These are phyloP conservation scores for Gossypium trilobum DNA, from an alignment of 441 rosid genomes.

Conservation along the genomic window DNA sequence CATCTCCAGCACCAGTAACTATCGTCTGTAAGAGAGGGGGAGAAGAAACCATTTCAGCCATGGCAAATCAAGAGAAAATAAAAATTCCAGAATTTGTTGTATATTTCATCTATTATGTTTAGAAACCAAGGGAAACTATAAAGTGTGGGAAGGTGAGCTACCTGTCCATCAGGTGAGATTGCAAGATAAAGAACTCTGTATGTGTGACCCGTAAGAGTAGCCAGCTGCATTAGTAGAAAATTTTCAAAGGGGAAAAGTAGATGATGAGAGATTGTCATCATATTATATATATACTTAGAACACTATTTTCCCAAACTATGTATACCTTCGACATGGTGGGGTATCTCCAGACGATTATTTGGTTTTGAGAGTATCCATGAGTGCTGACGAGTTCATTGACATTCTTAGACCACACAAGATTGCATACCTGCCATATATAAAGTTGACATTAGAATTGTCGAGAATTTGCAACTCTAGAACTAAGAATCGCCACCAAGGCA, in stretches of 20 bases:
- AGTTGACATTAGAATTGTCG: not conserved
- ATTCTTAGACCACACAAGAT: slow-evolving; percentile 87
- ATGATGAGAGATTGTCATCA: not conserved
- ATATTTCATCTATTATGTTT: not conserved
- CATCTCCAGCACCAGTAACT: slow-evolving; percentile 96
- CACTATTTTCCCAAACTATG: not conserved
- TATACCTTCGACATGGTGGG: slow-evolving; percentile 89
- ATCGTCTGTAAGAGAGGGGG: slow-evolving; percentile 43
- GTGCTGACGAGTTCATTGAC: slow-evolving; percentile 92
- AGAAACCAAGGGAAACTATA: not conserved
- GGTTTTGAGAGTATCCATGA: slow-evolving; percentile 93
- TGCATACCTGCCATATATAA: slow-evolving; percentile 54
- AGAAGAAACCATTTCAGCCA: not conserved
- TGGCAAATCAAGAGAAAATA: not conserved
- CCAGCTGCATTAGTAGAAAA: slow-evolving; percentile 48
- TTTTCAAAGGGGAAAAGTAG: not conserved
- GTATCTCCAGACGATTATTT: slow-evolving; percentile 88
- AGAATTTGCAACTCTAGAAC: not conserved
- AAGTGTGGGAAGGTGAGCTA: slow-evolving; percentile 17
- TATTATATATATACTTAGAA: not conserved
- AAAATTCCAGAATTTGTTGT: not conserved
- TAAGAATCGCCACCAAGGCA: not conserved
- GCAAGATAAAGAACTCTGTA: slow-evolving; percentile 89
- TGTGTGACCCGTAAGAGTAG: slow-evolving; percentile 86
- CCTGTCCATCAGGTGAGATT: slow-evolving; percentile 94